phyloP scores from a whole-genome alignment of 495 filamentous ascomycete genomes.

The Aspergillus hancockii region DNA sequence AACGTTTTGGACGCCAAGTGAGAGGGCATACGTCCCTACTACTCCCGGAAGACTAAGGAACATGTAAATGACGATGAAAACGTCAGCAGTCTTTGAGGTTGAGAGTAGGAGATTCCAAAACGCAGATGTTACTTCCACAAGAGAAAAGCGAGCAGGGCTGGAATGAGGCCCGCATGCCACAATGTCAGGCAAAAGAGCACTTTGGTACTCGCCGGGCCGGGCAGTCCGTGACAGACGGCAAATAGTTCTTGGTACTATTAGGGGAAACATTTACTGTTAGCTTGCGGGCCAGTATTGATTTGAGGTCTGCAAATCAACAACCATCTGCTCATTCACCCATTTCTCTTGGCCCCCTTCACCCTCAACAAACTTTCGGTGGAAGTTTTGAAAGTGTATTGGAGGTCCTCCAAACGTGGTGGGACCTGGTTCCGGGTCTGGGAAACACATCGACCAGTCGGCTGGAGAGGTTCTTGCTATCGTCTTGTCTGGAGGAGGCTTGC shows the following conservation, averaged over 20 bases:
- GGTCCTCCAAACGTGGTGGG: too few relatives aligned
- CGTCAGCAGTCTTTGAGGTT: too few relatives aligned
- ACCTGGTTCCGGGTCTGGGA: too few relatives aligned
- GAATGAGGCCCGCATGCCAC: slow-evolving; percentile 62
- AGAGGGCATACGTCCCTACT: slow-evolving; percentile 72
- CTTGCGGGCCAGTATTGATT: too few relatives aligned
- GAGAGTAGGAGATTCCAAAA: not conserved
- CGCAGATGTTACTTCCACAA: slow-evolving; percentile 59
- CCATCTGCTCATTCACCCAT: too few relatives aligned
- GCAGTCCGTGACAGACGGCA: slow-evolving; percentile 72
- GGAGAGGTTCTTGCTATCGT: not conserved
- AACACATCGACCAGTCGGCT: too few relatives aligned
- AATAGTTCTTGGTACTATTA: slow-evolving; percentile 76
- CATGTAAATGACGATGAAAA: slow-evolving; percentile 8
- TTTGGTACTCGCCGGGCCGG: slow-evolving; percentile 77
- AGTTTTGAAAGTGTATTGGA: too few relatives aligned
- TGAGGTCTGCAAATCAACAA: too few relatives aligned
- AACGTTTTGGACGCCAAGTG: slow-evolving; percentile 66
- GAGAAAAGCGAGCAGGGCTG: slow-evolving; percentile 64
- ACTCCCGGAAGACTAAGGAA: slow-evolving; percentile 66
- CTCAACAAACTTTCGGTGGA: too few relatives aligned
- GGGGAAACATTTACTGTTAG: too few relatives aligned
- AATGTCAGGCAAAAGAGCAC: slow-evolving; percentile 75
- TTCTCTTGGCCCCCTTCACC: too few relatives aligned
- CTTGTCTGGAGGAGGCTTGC: not conserved